Conservation (phyloP, 2,329 filamentous ascomycete species). For the Endoconidiophora laricicola region DNA sequence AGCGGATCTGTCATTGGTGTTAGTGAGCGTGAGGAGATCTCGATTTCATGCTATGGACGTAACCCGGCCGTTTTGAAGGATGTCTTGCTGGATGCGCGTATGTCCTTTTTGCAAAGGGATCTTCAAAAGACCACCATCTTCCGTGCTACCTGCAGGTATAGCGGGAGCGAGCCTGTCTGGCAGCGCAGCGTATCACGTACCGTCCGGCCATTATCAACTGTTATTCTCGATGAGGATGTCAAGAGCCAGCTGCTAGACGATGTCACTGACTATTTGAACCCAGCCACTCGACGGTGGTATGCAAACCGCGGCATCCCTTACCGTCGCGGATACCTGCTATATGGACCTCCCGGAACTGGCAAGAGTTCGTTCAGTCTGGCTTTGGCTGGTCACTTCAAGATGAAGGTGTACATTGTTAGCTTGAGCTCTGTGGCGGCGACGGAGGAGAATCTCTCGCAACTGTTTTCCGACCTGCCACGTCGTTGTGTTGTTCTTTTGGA, state of each 20-base stretch:
- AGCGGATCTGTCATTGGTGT: conserved; percentile 19
- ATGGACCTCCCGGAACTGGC: conserved; percentile 66
- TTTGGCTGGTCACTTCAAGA: conserved; percentile 50
- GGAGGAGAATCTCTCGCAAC: conserved; percentile 45
- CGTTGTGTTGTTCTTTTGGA: conserved; percentile 60
- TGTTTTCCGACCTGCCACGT: conserved; percentile 51
- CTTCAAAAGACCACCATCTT: conserved; percentile 49
- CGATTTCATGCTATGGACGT: conserved; percentile 44
- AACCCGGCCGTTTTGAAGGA: conserved; percentile 44
- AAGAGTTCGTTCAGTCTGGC: conserved; percentile 60
- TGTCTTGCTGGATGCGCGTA: conserved; percentile 41
- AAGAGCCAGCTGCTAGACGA: conserved; percentile 45
- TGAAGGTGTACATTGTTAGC: conserved; percentile 57
- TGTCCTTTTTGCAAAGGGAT: conserved; percentile 38
- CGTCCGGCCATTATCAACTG: conserved; percentile 45
- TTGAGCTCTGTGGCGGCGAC: conserved; percentile 44
- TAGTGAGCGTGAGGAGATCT: conserved; percentile 42
- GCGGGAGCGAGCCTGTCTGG: conserved; percentile 32
- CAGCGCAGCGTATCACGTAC: conserved; percentile 44
- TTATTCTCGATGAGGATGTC: conserved; percentile 43
- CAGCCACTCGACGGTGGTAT: conserved; percentile 59
- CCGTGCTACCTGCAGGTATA: conserved; percentile 30
- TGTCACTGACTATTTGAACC: conserved; percentile 45
- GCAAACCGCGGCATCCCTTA: conserved; percentile 72
- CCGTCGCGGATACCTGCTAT: conserved; percentile 64